Conservation (phyloP, 169 alveolate species). For the Plasmodium falciparum region DNA sequence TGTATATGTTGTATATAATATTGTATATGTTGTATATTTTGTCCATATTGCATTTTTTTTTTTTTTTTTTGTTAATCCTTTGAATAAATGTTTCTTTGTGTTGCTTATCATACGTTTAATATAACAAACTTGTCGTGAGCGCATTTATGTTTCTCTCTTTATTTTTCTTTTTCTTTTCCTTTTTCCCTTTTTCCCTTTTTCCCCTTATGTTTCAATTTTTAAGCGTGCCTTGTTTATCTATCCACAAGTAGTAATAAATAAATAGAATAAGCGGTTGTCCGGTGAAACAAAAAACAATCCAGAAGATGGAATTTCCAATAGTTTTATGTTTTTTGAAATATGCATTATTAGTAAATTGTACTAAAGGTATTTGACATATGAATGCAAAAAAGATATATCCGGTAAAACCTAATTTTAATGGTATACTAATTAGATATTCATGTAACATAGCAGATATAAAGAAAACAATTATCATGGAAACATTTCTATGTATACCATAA, state of each 20-base stretch:
- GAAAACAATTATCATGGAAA: slow-evolving; percentile 87
- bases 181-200: too few species aligned
- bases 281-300: slow-evolving; percentile 94
- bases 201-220: not conserved
- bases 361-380: slow-evolving; percentile 85
- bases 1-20: too few species aligned
- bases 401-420: slow-evolving; percentile 93
- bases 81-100: too few species aligned
- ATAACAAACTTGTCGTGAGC: too few species aligned
- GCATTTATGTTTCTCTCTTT: too few species aligned
- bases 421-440: slow-evolving; percentile 91
- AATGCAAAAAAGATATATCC: slow-evolving; percentile 90
- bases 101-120: too few species aligned
- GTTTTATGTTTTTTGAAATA: slow-evolving; percentile 88
- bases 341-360: slow-evolving; percentile 78
- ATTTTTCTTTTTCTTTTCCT: too few species aligned
- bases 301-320: slow-evolving; percentile 92
- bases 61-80: too few species aligned
- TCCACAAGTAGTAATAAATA: slow-evolving; percentile 83
- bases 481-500: slow-evolving; percentile 85
- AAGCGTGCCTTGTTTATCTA: slow-evolving; percentile 16
- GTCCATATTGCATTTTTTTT: too few species aligned
- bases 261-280: slow-evolving; percentile 94
- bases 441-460: slow-evolving; percentile 91
- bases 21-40: too few species aligned